phyloP scores from a whole-genome alignment of 768 basidiomycete species.

The Leccinum uliginosum region DNA sequence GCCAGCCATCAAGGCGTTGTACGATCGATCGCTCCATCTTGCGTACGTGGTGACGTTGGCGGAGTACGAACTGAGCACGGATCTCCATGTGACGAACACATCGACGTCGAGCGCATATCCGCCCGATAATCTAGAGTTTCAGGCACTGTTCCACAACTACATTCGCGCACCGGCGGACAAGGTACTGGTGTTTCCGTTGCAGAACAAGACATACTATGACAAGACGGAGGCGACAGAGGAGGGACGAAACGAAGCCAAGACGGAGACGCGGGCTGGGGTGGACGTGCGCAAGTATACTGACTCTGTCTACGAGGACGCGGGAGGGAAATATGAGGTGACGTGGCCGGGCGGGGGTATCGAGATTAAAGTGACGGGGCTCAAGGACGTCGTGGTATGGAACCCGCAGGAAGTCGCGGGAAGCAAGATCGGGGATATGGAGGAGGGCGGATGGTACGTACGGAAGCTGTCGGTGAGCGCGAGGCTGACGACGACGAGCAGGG shows the following conservation, averaged over 20 bases:
- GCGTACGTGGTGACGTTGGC: conserved; percentile 78
- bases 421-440: conserved; percentile 87
- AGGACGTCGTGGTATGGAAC: conserved; percentile 94
- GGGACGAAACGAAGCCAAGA: conserved; percentile 44
- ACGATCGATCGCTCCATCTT: conserved; percentile 65
- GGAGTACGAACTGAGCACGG: conserved; percentile 69
- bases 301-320: conserved; percentile 68
- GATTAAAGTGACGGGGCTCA: conserved; percentile 52
- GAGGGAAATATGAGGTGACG: conserved; percentile 49
- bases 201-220: conserved; percentile 67
- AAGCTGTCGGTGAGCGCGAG: neutral
- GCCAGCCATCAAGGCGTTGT: conserved; percentile 51
- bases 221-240: conserved; percentile 67
- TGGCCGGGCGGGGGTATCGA: conserved; percentile 58
- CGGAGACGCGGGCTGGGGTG: conserved; percentile 58
- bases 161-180: conserved; percentile 59
- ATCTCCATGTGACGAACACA: conserved; percentile 76
- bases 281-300: conserved; percentile 69
- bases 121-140: conserved; percentile 67
- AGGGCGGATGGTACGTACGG: conserved; percentile 67
- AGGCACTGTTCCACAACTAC: conserved; percentile 92
- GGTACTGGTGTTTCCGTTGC: conserved; percentile 60
- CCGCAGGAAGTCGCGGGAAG: conserved; percentile 66
- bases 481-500: conserved; percentile 42
- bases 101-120: conserved; percentile 38